Base-by-base conservation (phyloP, 345 rosid species). In the Citropsis articulata region DNA sequence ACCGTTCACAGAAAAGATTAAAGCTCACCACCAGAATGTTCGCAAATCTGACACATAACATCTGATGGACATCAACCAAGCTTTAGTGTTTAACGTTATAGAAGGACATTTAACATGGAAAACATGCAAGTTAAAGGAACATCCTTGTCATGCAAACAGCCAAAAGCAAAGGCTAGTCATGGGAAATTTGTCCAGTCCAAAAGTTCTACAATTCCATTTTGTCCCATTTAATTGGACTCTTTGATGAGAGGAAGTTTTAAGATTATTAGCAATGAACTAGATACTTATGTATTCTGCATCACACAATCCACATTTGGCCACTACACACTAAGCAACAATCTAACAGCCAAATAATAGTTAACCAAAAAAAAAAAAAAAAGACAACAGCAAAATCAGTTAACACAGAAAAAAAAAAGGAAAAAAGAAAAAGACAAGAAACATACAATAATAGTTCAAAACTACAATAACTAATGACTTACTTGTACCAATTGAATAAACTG, bases 401-500 rank as follows among this genome's bases (percentile, higher is more conserved):
- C 48, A 57, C 53, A 36, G 62, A 21, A 16, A 18, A 16, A 16
- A 50, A 50, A 50, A 50, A 10, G 4, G 48, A 12, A 12, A 42
- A 42, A 3, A 42, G 16, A 76, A 45, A 56, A 74, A 48, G 35
- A 14, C 24, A 28, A 22, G 56, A 38, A 27, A 13, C 38, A 31
- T 33, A 69, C 27, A 35, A 69, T 33, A 65, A 22, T 4, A 69
- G 30, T 45, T 75, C 9, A 10, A 48, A 63, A 81, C 8, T 24
- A 73, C 7, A 56, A 24, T 73, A 78, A 72, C 18, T 9, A 16
- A 62, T 69, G 40, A 92, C 99, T 94, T 91, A 96, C 99, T 94
- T 96, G 97, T 89, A 96, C 98, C 94, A 94, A 79, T 96, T 96
- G 90, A 94, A 96, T 76, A 96, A 87, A 86, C 98, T 79, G 80